These are phyloP conservation scores for Lathyrus tuberosus DNA, from an alignment of 306 rosid genomes.

Conservation along the genomic window DNA sequence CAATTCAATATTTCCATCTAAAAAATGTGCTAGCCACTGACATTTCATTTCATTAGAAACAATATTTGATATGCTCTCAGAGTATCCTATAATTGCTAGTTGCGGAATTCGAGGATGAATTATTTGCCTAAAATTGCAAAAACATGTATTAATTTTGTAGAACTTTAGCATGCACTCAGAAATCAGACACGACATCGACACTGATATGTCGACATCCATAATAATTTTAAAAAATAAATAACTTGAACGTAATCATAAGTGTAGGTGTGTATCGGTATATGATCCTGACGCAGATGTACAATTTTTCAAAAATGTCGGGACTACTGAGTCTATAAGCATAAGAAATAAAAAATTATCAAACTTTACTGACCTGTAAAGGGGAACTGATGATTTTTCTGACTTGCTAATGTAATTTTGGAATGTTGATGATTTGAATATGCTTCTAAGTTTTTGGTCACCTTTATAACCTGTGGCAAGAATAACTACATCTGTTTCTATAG, in stretches of 20 bases:
- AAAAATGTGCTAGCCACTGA: conserved; percentile 48
- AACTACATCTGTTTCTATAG: conserved; percentile 50
- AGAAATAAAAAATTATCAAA: neutral
- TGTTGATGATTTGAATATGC: conserved; percentile 19
- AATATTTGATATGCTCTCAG: conserved; percentile 43
- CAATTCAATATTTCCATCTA: conserved; percentile 24
- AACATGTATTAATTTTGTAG: neutral
- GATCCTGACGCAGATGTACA: too few relatives aligned
- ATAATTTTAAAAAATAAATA: too few relatives aligned
- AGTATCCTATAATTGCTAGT: conserved; percentile 51
- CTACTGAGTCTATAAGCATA: too few relatives aligned
- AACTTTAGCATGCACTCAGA: too few relatives aligned
- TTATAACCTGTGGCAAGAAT: conserved; percentile 60
- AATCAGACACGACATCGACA: too few relatives aligned
- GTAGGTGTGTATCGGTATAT: too few relatives aligned
- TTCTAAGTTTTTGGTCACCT: conserved; percentile 52
- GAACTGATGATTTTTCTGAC: conserved; percentile 33
- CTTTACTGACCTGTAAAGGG: conserved; percentile 52
- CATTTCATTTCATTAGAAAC: conserved; percentile 40
- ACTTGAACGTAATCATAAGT: too few relatives aligned
- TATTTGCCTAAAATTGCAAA: neutral
- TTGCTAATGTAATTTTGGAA: neutral
- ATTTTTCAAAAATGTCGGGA: too few relatives aligned
- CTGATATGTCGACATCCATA: too few relatives aligned
- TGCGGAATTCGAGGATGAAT: conserved; percentile 48